Conservation (phyloP, 495 filamentous ascomycete species). For the Diplogelasinospora grovesii region DNA sequence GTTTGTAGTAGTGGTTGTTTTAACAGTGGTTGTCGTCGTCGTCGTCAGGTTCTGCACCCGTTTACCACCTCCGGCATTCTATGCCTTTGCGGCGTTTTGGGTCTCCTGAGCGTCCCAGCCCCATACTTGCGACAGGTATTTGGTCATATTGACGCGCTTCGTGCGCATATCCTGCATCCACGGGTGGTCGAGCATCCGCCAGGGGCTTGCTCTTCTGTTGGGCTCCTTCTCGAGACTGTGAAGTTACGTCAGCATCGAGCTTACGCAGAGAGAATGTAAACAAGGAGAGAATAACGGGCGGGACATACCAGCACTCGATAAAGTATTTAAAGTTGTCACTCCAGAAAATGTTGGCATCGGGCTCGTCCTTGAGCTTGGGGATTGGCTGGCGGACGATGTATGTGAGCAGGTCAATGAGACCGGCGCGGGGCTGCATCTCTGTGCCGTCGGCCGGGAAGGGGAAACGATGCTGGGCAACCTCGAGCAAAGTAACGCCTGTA, state of each 20-base stretch:
- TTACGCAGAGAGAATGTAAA: background rate
- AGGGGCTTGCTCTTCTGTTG: slow-evolving; percentile 77
- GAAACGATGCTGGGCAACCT: slow-evolving; percentile 96
- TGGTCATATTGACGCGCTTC: slow-evolving; percentile 94
- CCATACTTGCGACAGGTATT: slow-evolving; percentile 90
- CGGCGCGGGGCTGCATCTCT: slow-evolving; percentile 77
- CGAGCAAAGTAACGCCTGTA: slow-evolving; percentile 87
- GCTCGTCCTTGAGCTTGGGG: slow-evolving; percentile 93
- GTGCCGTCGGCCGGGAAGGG: slow-evolving; percentile 96
- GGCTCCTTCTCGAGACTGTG: slow-evolving; percentile 89
- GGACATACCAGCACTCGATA: slow-evolving; percentile 98
- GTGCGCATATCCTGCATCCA: slow-evolving; percentile 95
- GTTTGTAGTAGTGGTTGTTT: background rate
- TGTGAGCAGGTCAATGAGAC: slow-evolving; percentile 88
- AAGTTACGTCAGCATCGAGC: background rate
- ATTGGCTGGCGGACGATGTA: slow-evolving; percentile 96
- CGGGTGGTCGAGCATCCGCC: slow-evolving; percentile 98
- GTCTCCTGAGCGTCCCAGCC: slow-evolving; percentile 63
- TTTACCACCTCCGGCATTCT: background rate
- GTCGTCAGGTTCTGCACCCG: background rate
- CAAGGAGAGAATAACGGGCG: no score
- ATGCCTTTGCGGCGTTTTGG: background rate
- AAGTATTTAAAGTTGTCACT: slow-evolving; percentile 97
- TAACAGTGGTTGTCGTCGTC: background rate
- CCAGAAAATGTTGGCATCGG: slow-evolving; percentile 74